A percentile compares a stretch with the other conserved stretches of the same genome.
Conservation (phyloP, 2,329 filamentous ascomycete genomes). For the Fusarium sp. region DNA sequence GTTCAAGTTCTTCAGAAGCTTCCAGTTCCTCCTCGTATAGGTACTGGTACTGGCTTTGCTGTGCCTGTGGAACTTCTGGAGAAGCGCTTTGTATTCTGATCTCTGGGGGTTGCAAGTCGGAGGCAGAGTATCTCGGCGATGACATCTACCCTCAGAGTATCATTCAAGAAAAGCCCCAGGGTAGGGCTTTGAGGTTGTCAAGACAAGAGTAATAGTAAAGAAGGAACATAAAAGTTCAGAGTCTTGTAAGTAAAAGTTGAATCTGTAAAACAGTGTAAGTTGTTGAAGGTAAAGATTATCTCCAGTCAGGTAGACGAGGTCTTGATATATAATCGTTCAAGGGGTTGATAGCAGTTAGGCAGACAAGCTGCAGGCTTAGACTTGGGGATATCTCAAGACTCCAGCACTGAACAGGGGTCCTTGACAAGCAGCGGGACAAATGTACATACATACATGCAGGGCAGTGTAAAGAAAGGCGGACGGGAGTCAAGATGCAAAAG, state of each 20-base stretch:
- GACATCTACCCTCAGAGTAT: constrained; percentile 43
- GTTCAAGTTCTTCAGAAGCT: constrained; percentile 22
- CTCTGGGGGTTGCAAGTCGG: constrained; percentile 34
- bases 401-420: not conserved
- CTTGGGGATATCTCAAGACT: constrained; percentile 18
- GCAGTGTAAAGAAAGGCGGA: not conserved
- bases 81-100: constrained; percentile 47
- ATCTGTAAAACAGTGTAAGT: not conserved
- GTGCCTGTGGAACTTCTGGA: constrained; percentile 28
- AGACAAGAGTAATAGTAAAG: not conserved
- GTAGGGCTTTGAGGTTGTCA: not conserved
- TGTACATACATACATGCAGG: constrained; percentile 17
- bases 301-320: constrained; percentile 1
- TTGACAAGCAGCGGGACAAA: constrained; percentile 30
- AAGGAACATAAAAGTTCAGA: constrained; percentile 7
- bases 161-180: constrained; percentile 22
- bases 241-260: not conserved
- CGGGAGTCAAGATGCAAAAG: not conserved
- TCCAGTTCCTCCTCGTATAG: constrained; percentile 2
- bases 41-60: constrained; percentile 7
- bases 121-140: constrained; percentile 29
- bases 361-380: constrained; percentile 17
- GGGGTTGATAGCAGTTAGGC: constrained; percentile 7
- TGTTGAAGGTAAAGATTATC: not conserved
- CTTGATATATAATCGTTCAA: not conserved